Conservation (phyloP, 75 land plant species). For the Pinus taeda region DNA sequence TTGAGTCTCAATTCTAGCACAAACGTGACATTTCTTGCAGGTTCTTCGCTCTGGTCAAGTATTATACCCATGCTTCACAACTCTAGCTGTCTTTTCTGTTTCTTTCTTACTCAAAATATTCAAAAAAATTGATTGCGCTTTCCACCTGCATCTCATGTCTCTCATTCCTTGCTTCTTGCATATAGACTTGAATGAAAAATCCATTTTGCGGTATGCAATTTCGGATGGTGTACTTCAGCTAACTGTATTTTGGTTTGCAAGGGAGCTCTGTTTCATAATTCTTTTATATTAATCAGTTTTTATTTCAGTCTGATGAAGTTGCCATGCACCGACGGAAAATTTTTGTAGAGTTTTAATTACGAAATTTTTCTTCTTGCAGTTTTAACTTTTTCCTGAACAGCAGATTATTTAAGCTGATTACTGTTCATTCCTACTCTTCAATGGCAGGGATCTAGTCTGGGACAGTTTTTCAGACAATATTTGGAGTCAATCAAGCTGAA, state of each 20-base stretch:
- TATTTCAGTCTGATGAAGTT: background rate
- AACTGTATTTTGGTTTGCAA: background rate
- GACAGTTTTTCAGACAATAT: slow-evolving; percentile 90
- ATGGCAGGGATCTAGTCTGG: slow-evolving; percentile 90
- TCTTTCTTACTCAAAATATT: no score
- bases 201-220: background rate
- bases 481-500: slow-evolving; percentile 93
- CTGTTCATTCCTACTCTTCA: background rate
- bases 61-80: no score
- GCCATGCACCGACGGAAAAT: background rate
- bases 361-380: background rate
- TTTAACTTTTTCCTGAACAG: background rate
- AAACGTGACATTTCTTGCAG: no score
- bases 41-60: no score
- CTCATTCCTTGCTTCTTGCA: background rate
- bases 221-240: background rate
- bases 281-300: background rate
- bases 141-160: background rate
- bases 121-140: no score
- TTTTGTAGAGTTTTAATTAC: background rate
- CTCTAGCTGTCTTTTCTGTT: no score
- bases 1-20: no score
- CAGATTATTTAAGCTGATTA: background rate
- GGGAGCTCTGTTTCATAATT: background rate
- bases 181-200: background rate